Evolutionary conservation across 495 filamentous ascomycete genomes (phyloP).

Genomic region (Annulohypoxylon bovei): DNA sequence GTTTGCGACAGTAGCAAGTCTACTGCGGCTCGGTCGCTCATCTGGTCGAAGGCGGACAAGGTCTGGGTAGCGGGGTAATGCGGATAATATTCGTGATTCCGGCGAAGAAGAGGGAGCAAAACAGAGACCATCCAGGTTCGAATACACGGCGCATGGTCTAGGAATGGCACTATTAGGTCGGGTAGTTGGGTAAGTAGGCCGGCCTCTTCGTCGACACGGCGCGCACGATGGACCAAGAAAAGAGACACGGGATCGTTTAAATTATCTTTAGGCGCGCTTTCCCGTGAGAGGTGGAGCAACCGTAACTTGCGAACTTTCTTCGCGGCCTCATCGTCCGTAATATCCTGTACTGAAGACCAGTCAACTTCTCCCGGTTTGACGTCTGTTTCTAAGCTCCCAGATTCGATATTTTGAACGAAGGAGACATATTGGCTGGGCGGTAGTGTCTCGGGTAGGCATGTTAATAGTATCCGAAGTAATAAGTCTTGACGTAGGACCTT

Average conservation of each 20-base stretch:
- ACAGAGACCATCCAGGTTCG: constrained; percentile 81
- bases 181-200: constrained; percentile 78
- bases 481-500: constrained; percentile 70
- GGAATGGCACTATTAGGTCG: constrained; percentile 77
- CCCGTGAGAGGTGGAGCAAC: constrained; percentile 68
- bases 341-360: constrained; percentile 64
- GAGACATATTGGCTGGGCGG: constrained; percentile 71
- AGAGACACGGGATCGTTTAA: constrained; percentile 67
- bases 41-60: constrained; percentile 67
- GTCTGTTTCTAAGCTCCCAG: constrained; percentile 49
- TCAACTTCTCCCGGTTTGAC: constrained; percentile 59
- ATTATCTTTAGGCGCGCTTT: constrained; percentile 56
- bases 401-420: constrained; percentile 66
- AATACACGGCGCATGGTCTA: constrained; percentile 71
- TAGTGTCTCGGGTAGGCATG: constrained; percentile 81
- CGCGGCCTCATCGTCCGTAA: constrained; percentile 72
- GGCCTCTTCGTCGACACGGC: constrained; percentile 80
- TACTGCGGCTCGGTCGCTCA: constrained; percentile 71
- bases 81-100: constrained; percentile 87
- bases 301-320: constrained; percentile 76
- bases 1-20: constrained; percentile 75
- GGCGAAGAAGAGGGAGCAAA: constrained; percentile 78
- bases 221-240: constrained; percentile 80
- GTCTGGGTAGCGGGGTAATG: constrained; percentile 63
- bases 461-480: constrained; percentile 82